Evolutionary conservation across 2,329 filamentous ascomycete genomes (phyloP).

Genomic region (Apiospora kogelbergensis): DNA sequence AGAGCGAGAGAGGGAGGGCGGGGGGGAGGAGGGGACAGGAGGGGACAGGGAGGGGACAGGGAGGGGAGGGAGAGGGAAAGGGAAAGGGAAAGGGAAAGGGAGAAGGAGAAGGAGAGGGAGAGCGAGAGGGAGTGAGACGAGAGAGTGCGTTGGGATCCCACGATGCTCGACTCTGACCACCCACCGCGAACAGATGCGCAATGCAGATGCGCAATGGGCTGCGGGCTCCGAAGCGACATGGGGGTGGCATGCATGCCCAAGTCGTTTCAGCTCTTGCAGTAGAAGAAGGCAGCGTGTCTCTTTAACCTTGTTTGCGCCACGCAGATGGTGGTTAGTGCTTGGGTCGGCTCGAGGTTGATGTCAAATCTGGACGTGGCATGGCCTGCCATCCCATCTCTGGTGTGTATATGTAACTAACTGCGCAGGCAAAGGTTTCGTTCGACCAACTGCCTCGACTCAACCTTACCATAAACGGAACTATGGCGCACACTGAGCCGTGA

Average conservation of each 20-base stretch:
- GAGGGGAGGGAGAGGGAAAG: background rate
- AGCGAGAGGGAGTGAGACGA: background rate
- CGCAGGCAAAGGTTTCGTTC: background rate
- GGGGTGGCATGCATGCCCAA: background rate
- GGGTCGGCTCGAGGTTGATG: slow-evolving; percentile 2
- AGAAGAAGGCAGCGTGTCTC: background rate
- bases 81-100: background rate
- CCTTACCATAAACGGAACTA: background rate
- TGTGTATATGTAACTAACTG: no score
- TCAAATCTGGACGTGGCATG: background rate
- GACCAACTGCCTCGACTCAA: background rate
- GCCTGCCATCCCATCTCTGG: background rate
- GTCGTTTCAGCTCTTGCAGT: background rate
- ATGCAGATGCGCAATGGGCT: background rate
- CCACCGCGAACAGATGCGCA: background rate
- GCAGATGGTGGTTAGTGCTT: slow-evolving; percentile 20
- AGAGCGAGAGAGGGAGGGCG: background rate
- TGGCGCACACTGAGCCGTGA: slow-evolving; percentile 6
- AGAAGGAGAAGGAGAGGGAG: background rate
- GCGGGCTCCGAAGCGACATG: background rate
- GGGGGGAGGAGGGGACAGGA: background rate
- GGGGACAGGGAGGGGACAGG: background rate
- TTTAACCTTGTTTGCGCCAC: slow-evolving; percentile 26
- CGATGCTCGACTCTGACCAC: slow-evolving; percentile 4
- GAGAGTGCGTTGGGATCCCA: background rate